These are phyloP conservation scores for Colletotrichum sansevieriae DNA, from an alignment of 2,329 filamentous ascomycete genomes.

Conservation along the genomic window DNA sequence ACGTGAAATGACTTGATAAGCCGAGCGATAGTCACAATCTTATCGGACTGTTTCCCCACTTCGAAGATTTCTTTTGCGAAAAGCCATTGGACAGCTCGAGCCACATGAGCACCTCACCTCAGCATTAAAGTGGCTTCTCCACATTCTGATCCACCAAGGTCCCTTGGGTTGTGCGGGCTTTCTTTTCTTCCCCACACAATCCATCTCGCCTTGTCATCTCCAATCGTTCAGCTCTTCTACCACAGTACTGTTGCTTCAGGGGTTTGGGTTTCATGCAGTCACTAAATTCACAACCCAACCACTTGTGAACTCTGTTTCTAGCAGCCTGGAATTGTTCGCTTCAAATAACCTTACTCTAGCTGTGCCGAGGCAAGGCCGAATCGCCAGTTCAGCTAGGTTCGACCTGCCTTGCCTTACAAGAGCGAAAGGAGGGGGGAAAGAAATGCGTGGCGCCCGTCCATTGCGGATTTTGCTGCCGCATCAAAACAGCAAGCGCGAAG, in stretches of 20 bases:
- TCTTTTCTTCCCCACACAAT: slow-evolving; percentile 37
- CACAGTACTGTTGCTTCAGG: neutral
- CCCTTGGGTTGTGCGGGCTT: slow-evolving; percentile 15
- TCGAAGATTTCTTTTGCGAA: neutral
- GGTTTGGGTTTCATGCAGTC: too few relatives aligned
- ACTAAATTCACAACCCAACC: too few relatives aligned
- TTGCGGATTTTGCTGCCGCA: too few relatives aligned
- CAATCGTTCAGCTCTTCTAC: neutral
- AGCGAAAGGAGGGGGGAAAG: neutral
- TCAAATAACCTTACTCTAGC: too few relatives aligned
- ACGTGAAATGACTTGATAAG: too few relatives aligned
- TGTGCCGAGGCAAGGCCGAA: too few relatives aligned
- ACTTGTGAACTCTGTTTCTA: too few relatives aligned
- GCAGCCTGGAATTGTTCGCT: too few relatives aligned
- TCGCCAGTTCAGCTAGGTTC: too few relatives aligned
- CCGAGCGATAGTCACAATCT: too few relatives aligned
- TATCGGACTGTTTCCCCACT: neutral
- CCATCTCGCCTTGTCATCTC: slow-evolving; percentile 15
- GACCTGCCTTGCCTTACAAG: too few relatives aligned
- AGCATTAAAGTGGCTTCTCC: slow-evolving; percentile 20
- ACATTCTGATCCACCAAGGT: slow-evolving; percentile 19
- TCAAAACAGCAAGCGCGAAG: too few relatives aligned
- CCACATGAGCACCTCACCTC: neutral
- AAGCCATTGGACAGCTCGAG: neutral
- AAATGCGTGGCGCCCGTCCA: neutral